Evolutionary conservation across 345 rosid genomes (phyloP).

Genomic region (Anacardium occidentale): DNA sequence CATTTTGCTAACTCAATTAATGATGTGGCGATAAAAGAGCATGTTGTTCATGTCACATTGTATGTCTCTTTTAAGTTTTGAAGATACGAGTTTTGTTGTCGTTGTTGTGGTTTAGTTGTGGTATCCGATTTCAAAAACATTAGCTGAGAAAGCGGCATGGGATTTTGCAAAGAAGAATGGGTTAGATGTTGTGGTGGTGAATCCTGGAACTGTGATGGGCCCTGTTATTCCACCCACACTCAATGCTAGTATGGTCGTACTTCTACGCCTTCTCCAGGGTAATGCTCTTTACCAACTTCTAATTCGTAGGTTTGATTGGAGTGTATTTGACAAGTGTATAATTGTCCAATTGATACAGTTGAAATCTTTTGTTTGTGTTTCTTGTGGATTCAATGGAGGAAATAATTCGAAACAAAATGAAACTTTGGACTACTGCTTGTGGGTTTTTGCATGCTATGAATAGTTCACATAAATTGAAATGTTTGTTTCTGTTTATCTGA

Average conservation of each 20-base stretch:
- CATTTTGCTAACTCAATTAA: too few relatives aligned
- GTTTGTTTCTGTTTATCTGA: neutral
- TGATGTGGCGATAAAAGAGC: too few relatives aligned
- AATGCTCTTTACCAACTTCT: neutral
- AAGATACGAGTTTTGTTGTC: neutral
- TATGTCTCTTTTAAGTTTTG: too few relatives aligned
- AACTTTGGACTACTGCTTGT: too few relatives aligned
- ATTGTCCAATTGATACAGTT: neutral
- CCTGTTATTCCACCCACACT: constrained; percentile 68
- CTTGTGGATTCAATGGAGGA: neutral
- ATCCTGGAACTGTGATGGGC: constrained; percentile 94
- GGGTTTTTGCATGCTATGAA: too few relatives aligned
- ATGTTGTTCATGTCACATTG: too few relatives aligned
- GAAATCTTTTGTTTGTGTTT: neutral
- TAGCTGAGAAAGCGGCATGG: constrained; percentile 96
- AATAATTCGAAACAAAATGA: neutral
- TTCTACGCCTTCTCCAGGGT: constrained; percentile 76
- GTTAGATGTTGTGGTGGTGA: constrained; percentile 85
- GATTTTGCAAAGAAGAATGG: constrained; percentile 71
- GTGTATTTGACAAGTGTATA: neutral
- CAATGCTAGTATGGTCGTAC: constrained; percentile 83
- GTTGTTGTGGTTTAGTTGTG: constrained; percentile 47
- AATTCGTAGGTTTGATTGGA: neutral
- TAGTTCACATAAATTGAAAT: too few relatives aligned
- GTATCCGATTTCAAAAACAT: constrained; percentile 83